Conservation (phyloP, 257 asterid genomes). For the Solanum dulcamara region DNA sequence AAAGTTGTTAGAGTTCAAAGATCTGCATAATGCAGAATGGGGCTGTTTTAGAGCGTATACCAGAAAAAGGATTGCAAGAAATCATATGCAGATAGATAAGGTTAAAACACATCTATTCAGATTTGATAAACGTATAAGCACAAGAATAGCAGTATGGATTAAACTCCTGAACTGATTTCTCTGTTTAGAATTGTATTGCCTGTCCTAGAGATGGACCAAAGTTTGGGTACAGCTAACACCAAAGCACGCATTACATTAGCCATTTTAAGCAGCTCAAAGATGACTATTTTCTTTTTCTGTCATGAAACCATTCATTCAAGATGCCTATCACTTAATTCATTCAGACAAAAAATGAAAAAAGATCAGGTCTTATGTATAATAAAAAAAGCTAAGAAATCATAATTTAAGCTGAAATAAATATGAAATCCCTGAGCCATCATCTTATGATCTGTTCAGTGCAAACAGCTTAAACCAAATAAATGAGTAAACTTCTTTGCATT, state of each 20-base stretch:
- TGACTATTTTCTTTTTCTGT: not conserved
- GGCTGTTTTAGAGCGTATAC: not conserved
- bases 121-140: not conserved
- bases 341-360: not conserved
- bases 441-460: not conserved
- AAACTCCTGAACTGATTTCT: not conserved
- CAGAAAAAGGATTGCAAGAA: not conserved
- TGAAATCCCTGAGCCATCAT: not conserved
- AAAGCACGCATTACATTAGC: not conserved
- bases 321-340: not conserved
- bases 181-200: not conserved
- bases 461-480: not conserved
- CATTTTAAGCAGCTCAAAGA: not conserved
- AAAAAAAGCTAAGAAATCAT: not conserved
- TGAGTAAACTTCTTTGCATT: not conserved
- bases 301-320: not conserved
- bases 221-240: not conserved
- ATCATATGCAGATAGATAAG: not conserved
- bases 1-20: conserved; percentile 64
- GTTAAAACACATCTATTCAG: not conserved
- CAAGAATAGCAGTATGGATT: not conserved
- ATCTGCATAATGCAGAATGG: conserved; percentile 26
- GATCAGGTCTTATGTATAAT: not conserved
- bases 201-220: not conserved
- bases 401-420: not conserved